phyloP scores from a whole-genome alignment of 2,329 filamentous ascomycete species.

The Colletotrichum chlorophyti region DNA sequence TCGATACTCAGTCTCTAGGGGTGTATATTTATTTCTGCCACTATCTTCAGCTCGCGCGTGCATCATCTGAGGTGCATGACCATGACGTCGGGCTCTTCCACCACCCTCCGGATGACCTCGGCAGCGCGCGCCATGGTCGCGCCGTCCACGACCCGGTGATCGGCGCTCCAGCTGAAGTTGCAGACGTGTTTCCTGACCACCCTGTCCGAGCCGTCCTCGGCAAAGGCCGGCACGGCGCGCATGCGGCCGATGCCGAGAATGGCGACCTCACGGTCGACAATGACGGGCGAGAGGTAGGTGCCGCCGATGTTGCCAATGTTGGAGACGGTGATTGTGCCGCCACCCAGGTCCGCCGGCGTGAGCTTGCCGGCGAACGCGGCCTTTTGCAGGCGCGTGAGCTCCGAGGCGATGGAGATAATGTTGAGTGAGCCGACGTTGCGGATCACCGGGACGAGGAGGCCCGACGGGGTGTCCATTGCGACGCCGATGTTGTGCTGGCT shows the following conservation, averaged over 20 bases:
- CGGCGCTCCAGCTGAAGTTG: constrained; percentile 96
- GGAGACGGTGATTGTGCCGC: constrained; percentile 92
- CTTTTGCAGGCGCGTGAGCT: constrained; percentile 75
- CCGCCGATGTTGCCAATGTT: constrained; percentile 97
- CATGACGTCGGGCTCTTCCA: constrained; percentile 90
- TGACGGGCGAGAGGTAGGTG: constrained; percentile 88
- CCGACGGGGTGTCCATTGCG: constrained; percentile 90
- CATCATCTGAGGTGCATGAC: constrained; percentile 77
- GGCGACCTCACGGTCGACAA: constrained; percentile 88
- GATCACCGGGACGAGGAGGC: constrained; percentile 90
- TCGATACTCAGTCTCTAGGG: too few relatives aligned
- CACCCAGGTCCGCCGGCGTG: constrained; percentile 74
- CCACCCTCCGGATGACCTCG: constrained; percentile 75
- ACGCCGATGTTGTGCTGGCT: constrained; percentile 93
- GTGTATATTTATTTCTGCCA: too few relatives aligned
- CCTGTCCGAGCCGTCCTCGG: constrained; percentile 48
- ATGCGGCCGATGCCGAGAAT: constrained; percentile 89
- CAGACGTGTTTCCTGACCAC: constrained; percentile 80
- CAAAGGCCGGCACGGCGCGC: constrained; percentile 82
- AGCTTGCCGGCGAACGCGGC: constrained; percentile 80
- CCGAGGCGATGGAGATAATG: constrained; percentile 78
- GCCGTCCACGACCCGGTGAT: constrained; percentile 93
- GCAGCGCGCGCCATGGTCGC: constrained; percentile 93
- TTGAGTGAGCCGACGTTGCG: constrained; percentile 80
- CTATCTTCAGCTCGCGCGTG: too few relatives aligned